These are phyloP conservation scores for Mortierella sp. DNA, from an alignment of 371 early-diverging fungal species.

Conservation along the genomic window DNA sequence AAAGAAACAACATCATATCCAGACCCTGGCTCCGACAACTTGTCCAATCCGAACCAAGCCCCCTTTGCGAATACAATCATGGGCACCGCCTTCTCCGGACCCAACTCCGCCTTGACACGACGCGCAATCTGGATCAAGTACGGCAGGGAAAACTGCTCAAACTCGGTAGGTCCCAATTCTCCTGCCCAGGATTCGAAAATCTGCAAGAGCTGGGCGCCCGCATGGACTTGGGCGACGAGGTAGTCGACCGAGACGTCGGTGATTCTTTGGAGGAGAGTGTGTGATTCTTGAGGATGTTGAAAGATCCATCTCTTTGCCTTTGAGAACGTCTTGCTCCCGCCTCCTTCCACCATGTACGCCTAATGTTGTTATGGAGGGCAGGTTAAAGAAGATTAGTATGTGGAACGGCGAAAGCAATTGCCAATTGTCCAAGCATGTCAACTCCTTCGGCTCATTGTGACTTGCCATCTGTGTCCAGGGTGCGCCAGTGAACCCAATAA, in stretches of 20 bases:
- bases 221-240: slow-evolving; percentile 93
- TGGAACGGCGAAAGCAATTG: too few relatives aligned
- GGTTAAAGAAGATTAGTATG: too few relatives aligned
- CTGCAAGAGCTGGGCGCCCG: slow-evolving; percentile 98
- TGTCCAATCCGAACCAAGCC: slow-evolving; percentile 87
- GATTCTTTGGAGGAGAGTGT: slow-evolving; percentile 82
- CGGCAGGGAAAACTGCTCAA: slow-evolving; percentile 87
- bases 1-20: slow-evolving; percentile 90
- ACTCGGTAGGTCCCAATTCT: slow-evolving; percentile 88
- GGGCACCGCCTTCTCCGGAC: slow-evolving; percentile 71
- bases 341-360: slow-evolving; percentile 98
- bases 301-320: slow-evolving; percentile 94
- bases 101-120: slow-evolving; percentile 76
- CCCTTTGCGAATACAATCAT: slow-evolving; percentile 95
- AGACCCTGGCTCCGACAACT: slow-evolving; percentile 63
- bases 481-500: slow-evolving; percentile 96
- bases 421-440: too few relatives aligned
- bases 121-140: slow-evolving; percentile 87
- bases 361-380: background rate
- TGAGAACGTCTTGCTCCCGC: slow-evolving; percentile 91
- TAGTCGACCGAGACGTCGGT: slow-evolving; percentile 90
- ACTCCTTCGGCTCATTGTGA: background rate
- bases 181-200: slow-evolving; percentile 98
- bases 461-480: slow-evolving; percentile 95
- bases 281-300: slow-evolving; percentile 82